These are phyloP conservation scores for Fraxinus latifolia DNA, from an alignment of 305 asterid genomes.

Conservation along the genomic window DNA sequence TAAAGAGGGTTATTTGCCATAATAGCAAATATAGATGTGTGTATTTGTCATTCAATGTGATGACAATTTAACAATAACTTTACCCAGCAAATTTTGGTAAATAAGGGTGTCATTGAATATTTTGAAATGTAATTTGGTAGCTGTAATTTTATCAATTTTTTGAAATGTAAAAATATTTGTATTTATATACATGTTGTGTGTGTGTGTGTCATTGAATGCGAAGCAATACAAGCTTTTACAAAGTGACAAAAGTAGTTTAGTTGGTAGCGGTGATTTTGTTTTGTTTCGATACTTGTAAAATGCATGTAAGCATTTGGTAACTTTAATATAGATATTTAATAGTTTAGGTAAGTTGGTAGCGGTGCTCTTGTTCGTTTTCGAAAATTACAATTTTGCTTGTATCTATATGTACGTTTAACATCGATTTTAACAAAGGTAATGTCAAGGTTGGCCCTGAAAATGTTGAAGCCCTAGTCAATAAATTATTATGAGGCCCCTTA, in stretches of 20 bases:
- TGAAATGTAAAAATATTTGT: background rate
- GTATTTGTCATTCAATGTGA: background rate
- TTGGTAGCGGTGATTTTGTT: background rate
- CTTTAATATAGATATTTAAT: background rate
- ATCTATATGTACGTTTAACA: background rate
- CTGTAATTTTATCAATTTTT: background rate
- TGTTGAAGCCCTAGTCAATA: too few species aligned
- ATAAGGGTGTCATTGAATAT: too few species aligned
- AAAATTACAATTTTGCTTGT: background rate
- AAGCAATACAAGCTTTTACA: background rate
- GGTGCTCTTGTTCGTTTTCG: background rate
- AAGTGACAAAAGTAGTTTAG: background rate
- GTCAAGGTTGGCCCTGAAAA: too few species aligned
- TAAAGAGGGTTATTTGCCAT: background rate
- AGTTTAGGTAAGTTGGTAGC: background rate
- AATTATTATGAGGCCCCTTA: too few species aligned
- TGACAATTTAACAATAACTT: background rate
- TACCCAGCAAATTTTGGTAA: background rate
- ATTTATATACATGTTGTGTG: background rate
- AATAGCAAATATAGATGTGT: background rate
- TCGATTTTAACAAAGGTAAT: background rate
- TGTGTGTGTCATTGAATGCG: background rate
- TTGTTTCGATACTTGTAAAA: background rate
- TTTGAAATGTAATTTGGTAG: too few species aligned
- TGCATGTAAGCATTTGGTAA: background rate